phyloP scores from a whole-genome alignment of 768 basidiomycete genomes.

The Agrocybe praecox region DNA sequence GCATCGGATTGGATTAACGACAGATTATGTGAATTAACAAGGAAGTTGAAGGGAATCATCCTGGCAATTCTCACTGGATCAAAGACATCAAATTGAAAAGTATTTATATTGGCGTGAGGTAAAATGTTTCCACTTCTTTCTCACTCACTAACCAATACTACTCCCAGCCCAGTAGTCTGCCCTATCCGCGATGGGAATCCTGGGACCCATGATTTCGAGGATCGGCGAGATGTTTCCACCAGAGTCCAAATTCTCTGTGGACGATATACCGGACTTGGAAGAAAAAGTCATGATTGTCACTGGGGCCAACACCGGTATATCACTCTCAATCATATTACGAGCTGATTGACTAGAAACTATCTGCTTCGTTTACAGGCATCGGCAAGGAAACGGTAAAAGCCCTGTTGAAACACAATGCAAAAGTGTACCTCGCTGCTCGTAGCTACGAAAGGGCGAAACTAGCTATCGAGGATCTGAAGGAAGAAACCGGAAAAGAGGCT shows the following conservation, averaged over 20 bases:
- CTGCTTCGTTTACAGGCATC: conserved; percentile 30
- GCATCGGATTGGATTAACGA: too few relatives aligned
- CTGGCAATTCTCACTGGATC: too few relatives aligned
- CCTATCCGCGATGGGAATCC: too few relatives aligned
- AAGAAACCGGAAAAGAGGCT: conserved; percentile 15
- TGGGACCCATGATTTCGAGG: too few relatives aligned
- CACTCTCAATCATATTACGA: background rate
- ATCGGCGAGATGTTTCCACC: conserved; percentile 13
- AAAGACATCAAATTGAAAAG: too few relatives aligned
- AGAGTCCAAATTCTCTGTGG: conserved; percentile 27
- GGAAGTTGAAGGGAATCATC: too few relatives aligned
- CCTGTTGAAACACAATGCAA: conserved; percentile 45
- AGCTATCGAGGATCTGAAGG: conserved; percentile 34
- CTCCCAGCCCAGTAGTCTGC: too few relatives aligned
- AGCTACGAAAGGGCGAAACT: conserved; percentile 35
- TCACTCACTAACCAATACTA: too few relatives aligned
- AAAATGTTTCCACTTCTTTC: too few relatives aligned
- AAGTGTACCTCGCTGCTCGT: conserved; percentile 54
- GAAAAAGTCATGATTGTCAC: conserved; percentile 50
- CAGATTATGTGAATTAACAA: too few relatives aligned
- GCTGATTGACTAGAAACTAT: background rate
- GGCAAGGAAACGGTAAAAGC: conserved; percentile 52
- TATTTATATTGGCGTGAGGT: too few relatives aligned
- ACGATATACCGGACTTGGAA: conserved; percentile 45
- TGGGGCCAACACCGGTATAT: conserved; percentile 42